Percentiles rank a stretch among this genome's conserved stretches.
Evolutionary conservation across 176 grass and related monocot species (phyloP).

Genomic region (Cocos nucifera): DNA sequence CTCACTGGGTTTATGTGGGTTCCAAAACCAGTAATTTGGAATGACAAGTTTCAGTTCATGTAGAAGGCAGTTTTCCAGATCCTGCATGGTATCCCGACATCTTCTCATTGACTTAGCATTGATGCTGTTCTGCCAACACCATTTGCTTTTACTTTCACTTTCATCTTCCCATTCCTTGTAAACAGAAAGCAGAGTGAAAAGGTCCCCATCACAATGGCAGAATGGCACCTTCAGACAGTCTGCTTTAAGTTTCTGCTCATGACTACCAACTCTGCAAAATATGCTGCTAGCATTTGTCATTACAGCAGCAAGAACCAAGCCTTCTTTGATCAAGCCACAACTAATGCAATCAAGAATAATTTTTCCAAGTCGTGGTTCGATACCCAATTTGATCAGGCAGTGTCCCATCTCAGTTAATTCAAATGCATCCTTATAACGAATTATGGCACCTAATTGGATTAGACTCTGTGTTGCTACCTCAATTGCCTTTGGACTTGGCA

Average conservation of each 20-base stretch:
- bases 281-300: conserved; percentile 96
- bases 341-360: conserved; percentile 80
- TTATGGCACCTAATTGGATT: conserved; percentile 68
- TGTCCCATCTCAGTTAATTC: conserved; percentile 57
- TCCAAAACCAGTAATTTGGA: conserved; percentile 80
- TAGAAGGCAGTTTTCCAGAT: conserved; percentile 71
- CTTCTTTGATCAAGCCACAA: conserved; percentile 76
- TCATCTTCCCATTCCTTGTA: conserved; percentile 91
- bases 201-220: conserved; percentile 79
- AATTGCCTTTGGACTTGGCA: conserved; percentile 67
- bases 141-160: conserved; percentile 47
- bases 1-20: conserved; percentile 43
- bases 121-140: conserved; percentile 97
- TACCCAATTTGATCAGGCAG: conserved; percentile 64
- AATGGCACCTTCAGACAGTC: conserved; percentile 74
- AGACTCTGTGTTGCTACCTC: conserved; percentile 63
- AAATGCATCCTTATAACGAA: conserved; percentile 32
- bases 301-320: conserved; percentile 73
- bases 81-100: conserved; percentile 67
- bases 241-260: conserved; percentile 73
- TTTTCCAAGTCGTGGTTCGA: conserved; percentile 87
- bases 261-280: conserved; percentile 90
- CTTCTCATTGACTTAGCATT: conserved; percentile 92
- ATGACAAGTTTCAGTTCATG: conserved; percentile 66
- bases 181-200: conserved; percentile 89